These are phyloP conservation scores for Alternaria triticina DNA, from an alignment of 2,329 filamentous ascomycete genomes.

Conservation along the genomic window DNA sequence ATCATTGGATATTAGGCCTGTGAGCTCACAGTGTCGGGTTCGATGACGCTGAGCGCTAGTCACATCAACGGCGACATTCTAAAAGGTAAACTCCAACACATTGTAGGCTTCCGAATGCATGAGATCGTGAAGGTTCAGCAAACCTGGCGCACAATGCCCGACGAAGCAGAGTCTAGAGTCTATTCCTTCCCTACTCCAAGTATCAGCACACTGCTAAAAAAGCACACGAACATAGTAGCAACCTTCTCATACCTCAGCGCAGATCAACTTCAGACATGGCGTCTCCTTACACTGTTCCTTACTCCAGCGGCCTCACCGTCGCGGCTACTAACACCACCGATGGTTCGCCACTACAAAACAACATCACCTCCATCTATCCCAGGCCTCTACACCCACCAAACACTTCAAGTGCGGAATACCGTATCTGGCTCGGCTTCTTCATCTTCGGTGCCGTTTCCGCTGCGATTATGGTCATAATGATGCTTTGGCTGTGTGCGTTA, in stretches of 20 bases:
- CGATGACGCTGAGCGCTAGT: not conserved
- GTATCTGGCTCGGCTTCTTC: not conserved
- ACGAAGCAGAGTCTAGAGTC: not conserved
- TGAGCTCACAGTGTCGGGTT: not conserved
- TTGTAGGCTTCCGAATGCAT: not conserved
- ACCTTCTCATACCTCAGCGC: not conserved
- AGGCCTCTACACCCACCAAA: not conserved
- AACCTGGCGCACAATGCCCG: not conserved
- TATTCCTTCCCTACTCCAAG: not conserved
- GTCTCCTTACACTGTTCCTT: not conserved
- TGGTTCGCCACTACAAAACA: not conserved
- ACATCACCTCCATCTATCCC: not conserved
- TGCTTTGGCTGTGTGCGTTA: not conserved
- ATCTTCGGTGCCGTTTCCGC: not conserved
- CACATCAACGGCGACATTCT: not conserved
- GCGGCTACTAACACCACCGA: not conserved
- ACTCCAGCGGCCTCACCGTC: not conserved
- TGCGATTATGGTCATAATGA: not conserved
- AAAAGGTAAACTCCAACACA: not conserved
- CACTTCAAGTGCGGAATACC: not conserved
- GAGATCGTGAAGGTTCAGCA: not conserved
- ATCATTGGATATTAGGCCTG: not conserved
- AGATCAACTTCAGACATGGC: not conserved
- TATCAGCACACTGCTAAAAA: not conserved
- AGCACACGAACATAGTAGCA: not conserved